These are phyloP conservation scores for Aspergillus cristatus DNA, from an alignment of 495 filamentous ascomycete genomes.

Conservation along the genomic window DNA sequence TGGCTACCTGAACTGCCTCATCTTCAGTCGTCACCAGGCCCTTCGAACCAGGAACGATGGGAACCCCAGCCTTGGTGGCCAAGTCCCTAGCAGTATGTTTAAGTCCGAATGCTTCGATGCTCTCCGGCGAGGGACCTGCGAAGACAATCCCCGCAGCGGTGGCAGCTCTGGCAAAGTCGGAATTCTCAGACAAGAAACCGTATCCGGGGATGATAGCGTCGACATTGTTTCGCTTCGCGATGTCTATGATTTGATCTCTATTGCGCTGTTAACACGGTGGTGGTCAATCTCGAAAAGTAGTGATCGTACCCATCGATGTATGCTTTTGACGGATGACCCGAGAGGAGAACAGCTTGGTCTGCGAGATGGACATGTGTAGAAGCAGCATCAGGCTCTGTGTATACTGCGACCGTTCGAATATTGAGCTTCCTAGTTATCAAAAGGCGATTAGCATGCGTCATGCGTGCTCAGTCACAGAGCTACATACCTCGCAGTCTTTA, in stretches of 20 bases:
- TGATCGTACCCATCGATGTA: slow-evolving; percentile 35
- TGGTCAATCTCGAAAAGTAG: background rate
- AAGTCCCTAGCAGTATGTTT: slow-evolving; percentile 48
- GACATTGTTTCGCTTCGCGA: slow-evolving; percentile 30
- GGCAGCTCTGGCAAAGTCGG: slow-evolving; percentile 42
- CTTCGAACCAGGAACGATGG: slow-evolving; percentile 43
- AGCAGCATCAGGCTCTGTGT: slow-evolving; percentile 45
- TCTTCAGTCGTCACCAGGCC: slow-evolving; percentile 38
- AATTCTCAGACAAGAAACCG: slow-evolving; percentile 52
- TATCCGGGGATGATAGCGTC: slow-evolving; percentile 49
- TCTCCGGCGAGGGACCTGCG: slow-evolving; percentile 43
- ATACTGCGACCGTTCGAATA: slow-evolving; percentile 44
- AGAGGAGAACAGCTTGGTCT: slow-evolving; percentile 40
- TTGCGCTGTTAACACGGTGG: background rate
- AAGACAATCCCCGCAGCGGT: slow-evolving; percentile 42
- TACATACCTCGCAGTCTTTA: slow-evolving; percentile 29
- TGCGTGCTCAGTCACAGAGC: background rate
- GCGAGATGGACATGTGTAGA: slow-evolving; percentile 45
- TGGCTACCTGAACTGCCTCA: slow-evolving; percentile 31
- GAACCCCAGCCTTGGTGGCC: slow-evolving; percentile 41
- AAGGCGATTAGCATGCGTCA: slow-evolving; percentile 1
- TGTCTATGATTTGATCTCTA: slow-evolving; percentile 39
- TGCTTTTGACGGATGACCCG: slow-evolving; percentile 34
- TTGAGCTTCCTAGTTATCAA: slow-evolving; percentile 26
- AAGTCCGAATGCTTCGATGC: slow-evolving; percentile 46